Conservation (phyloP, 2,329 filamentous ascomycete species). For the Westerdykella sp. region DNA sequence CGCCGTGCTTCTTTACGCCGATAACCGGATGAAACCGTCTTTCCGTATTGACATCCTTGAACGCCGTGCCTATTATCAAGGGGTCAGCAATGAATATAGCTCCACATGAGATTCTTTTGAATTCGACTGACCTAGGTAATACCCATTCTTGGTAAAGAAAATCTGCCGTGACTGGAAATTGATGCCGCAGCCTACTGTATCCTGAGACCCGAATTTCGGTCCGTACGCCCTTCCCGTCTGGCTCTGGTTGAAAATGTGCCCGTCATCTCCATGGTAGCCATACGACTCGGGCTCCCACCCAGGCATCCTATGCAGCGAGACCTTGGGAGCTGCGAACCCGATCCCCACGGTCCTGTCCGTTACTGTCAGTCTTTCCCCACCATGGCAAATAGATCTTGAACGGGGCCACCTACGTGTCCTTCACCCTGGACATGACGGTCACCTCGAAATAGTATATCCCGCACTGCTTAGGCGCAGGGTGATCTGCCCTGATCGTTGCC, state of each 20-base stretch:
- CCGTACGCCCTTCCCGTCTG: constrained; percentile 54
- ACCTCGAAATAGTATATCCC: constrained; percentile 94
- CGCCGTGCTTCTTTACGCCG: constrained; percentile 59
- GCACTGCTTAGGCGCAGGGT: constrained; percentile 80
- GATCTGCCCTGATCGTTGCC: constrained; percentile 72
- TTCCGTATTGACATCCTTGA: constrained; percentile 57
- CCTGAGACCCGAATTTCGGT: constrained; percentile 52
- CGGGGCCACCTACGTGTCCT: constrained; percentile 55
- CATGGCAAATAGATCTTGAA: constrained; percentile 9
- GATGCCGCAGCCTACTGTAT: constrained; percentile 59
- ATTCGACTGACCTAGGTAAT: constrained; percentile 46
- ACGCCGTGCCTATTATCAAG: constrained; percentile 59
- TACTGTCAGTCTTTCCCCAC: constrained; percentile 14
- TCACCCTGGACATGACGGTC: constrained; percentile 58
- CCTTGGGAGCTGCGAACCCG: constrained; percentile 56
- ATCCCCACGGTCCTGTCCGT: constrained; percentile 47
- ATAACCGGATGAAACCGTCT: constrained; percentile 59
- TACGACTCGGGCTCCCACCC: constrained; percentile 62
- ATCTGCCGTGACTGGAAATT: constrained; percentile 56
- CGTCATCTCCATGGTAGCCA: constrained; percentile 63
- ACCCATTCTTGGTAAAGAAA: constrained; percentile 62
- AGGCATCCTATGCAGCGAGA: constrained; percentile 54
- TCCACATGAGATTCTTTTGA: too few relatives aligned
- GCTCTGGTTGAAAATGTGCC: constrained; percentile 55
- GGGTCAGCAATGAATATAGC: constrained; percentile 9